These are phyloP conservation scores for Sclerotinia minor DNA, from an alignment of 2,329 filamentous ascomycete species.

Conservation along the genomic window DNA sequence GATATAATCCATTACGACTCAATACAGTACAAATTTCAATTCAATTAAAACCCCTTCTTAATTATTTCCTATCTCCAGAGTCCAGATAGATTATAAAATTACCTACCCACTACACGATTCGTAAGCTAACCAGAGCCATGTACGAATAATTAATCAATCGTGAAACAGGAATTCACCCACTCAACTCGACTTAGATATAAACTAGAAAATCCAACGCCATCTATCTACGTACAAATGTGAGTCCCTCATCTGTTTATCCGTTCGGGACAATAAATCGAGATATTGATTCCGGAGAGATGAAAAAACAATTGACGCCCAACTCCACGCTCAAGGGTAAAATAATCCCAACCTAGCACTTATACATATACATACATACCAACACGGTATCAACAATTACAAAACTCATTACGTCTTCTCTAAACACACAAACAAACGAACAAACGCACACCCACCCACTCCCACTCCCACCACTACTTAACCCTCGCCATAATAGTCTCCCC, in stretches of 20 bases:
- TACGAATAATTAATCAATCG: too few species aligned
- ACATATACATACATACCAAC: background rate
- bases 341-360: background rate
- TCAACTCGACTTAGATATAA: background rate
- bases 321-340: constrained; percentile 13
- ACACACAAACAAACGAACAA: background rate
- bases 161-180: too few species aligned
- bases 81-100: too few species aligned
- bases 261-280: background rate
- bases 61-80: too few species aligned
- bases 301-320: background rate
- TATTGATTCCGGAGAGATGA: background rate
- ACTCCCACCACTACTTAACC: constrained; percentile 75
- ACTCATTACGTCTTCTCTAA: background rate
- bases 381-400: too few species aligned
- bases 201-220: background rate
- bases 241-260: background rate
- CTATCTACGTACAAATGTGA: too few species aligned
- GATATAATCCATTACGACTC: too few species aligned
- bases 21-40: too few species aligned
- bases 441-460: too few species aligned
- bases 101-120: too few species aligned
- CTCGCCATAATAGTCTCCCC: constrained; percentile 93
- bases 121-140: too few species aligned
- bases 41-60: too few species aligned